These are phyloP conservation scores for Ogataea henricii DNA, from an alignment of 805 yeast species.

Conservation along the genomic window DNA sequence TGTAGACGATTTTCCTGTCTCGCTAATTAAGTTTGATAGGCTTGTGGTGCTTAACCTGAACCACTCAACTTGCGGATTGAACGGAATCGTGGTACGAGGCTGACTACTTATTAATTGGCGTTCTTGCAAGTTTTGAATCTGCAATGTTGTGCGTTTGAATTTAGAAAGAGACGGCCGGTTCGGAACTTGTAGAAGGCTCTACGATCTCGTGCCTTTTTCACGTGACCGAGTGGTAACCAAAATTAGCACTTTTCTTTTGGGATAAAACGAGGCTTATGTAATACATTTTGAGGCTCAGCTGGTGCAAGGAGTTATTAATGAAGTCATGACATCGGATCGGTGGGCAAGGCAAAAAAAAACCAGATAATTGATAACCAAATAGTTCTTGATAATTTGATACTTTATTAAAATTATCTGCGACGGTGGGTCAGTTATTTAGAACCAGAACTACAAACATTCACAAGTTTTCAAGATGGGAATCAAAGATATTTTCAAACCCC, in stretches of 20 bases:
- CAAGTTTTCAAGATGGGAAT: conserved; percentile 42
- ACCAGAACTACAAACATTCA: background rate
- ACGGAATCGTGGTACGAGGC: too few relatives aligned
- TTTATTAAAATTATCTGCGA: too few relatives aligned
- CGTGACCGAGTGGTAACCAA: background rate
- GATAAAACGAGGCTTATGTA: conserved; percentile 1
- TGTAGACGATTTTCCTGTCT: background rate
- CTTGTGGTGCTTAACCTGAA: too few relatives aligned
- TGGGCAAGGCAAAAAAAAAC: conserved; percentile 1
- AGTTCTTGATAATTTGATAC: background rate
- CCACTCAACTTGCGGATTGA: too few relatives aligned
- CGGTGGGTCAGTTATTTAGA: background rate
- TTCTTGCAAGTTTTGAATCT: too few relatives aligned
- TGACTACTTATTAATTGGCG: too few relatives aligned
- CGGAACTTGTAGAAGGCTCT: too few relatives aligned
- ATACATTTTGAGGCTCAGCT: conserved; percentile 2
- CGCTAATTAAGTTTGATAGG: too few relatives aligned
- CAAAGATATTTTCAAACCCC: conserved; percentile 51
- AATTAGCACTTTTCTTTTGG: background rate
- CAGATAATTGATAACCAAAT: background rate
- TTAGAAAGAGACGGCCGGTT: too few relatives aligned
- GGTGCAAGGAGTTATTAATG: conserved; percentile 3
- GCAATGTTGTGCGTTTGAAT: too few relatives aligned
- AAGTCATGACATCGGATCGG: conserved; percentile 3
- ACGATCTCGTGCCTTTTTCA: background rate